Base-by-base conservation (phyloP, 371 early-diverging fungal genomes). In the Blakeslea trispora region DNA sequence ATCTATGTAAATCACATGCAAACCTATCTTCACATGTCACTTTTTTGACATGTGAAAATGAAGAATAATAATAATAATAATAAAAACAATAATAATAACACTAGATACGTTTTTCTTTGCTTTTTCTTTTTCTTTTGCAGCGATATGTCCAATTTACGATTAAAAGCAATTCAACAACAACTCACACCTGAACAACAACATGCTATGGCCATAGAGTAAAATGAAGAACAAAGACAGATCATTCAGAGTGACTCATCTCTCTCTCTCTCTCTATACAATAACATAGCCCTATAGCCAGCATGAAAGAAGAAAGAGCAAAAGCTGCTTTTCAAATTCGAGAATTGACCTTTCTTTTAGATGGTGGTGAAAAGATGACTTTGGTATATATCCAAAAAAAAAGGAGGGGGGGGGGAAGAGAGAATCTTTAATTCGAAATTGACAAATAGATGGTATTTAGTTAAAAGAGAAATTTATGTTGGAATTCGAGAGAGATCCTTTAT, bases 401-500 rank as follows among this genome's bases (percentile, higher is more conserved):
- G n/a, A n/a, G n/a, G n/a, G n/a, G n/a, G n/a, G n/a, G n/a, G n/a
- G n/a, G n/a, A n/a, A n/a, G n/a, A n/a, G n/a, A n/a, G n/a, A n/a
- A n/a, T n/a, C n/a, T n/a, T n/a, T n/a, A n/a, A n/a, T n/a, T n/a
- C n/a, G n/a, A n/a, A n/a, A n/a, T n/a, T n/a, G n/a, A n/a, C n/a
- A n/a, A n/a, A n/a, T n/a, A n/a, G n/a, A n/a, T n/a, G n/a, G n/a
- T n/a, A n/a, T 41, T 19, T 72, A 85, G 86, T 70, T 88, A 57
- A 86, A 88, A 67, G 91, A 92, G 62, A 80, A 77, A 63, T 82
- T 94, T 68, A 90, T 92, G 90, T 77, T 89, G 52, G 89, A 92
- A 66, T 78, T 94, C 37, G 94, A 95, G 77, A 87, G 95, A 49
- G 94, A 94, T 69, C 94, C 92, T 37, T 75, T 86, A 34, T 92